Base-by-base conservation (phyloP, 306 rosid species). In the Rosa multiflora region DNA sequence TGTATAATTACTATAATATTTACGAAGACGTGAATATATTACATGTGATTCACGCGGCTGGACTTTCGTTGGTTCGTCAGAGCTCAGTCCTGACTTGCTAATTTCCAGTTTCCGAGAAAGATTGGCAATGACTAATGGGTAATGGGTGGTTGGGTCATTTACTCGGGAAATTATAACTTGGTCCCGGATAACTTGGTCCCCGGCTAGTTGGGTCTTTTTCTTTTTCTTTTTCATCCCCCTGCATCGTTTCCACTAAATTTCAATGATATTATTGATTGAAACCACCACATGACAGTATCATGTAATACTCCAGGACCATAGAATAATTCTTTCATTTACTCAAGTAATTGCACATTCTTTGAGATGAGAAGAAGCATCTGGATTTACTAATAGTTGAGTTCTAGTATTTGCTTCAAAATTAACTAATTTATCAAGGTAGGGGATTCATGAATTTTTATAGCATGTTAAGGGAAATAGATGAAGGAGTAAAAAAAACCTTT, bases 1-100 rank as follows among this genome's bases (percentile, higher is more conserved):
- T 55, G 20, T 53, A 53, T 58, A 55, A 32, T 32, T 32, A 32
- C 37, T 55, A 55, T 55, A 48, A 15, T 52, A 17, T 56, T 17
- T 59, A 10, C 35, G 66, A 10, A 8, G 8, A 37, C n/a, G 20
- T 72, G 10, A 32, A 32, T 32, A 29, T 3, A 49, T 32, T 73
- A 53, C 67, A 73, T 39, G 39, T 73, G 77, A 5, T 53, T 11
- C 51, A 55, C 15, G 77, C 14, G 67, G 67, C 26, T 39, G 46
- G 21, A 3, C 1, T 14, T 18, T 37, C 1, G 53, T 73, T 73
- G 76, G 35, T 39, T 37, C 26, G 29, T 26, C 29, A 43, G n/a
- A 52, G 11, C 35, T 55, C 20, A 2, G 29, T n/a, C 63, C 26
- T 61, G 6, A 13, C n/a, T 51, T 56, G 4, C 0, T 2, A 32